Conservation (phyloP, 2,329 filamentous ascomycete genomes). For the Phaeophleospora eucalypticola region DNA sequence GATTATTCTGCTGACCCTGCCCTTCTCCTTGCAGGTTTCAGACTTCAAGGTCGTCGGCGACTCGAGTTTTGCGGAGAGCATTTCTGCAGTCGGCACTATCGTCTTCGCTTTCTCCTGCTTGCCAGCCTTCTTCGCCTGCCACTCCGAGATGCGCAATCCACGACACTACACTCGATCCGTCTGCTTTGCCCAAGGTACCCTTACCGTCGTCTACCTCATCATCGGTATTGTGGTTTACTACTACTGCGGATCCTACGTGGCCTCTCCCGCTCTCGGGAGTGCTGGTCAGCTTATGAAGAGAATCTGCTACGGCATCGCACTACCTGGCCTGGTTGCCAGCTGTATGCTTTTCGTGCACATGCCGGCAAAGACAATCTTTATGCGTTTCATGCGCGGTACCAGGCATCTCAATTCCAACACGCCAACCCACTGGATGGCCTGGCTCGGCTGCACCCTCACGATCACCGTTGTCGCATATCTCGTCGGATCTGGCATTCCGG, state of each 20-base stretch:
- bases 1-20: too few species aligned
- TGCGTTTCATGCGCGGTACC: conserved; percentile 25
- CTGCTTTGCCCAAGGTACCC: conserved; percentile 24
- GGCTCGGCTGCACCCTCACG: conserved; percentile 17
- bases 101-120: conserved; percentile 40
- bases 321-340: conserved; percentile 22
- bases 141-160: conserved; percentile 38
- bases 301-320: conserved; percentile 40
- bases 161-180: conserved; percentile 33
- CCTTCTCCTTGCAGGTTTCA: conserved; percentile 14
- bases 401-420: conserved; percentile 22
- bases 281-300: conserved; percentile 44
- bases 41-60: conserved; percentile 29
- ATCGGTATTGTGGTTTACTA: conserved; percentile 44
- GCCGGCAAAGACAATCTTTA: conserved; percentile 27
- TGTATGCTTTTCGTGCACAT: conserved; percentile 23
- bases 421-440: conserved; percentile 21
- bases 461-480: conserved; percentile 23
- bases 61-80: conserved; percentile 47
- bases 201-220: conserved; percentile 32
- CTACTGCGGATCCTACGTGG: conserved; percentile 46
- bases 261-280: conserved; percentile 46
- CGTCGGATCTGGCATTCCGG: conserved; percentile 23
- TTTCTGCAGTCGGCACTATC: conserved; percentile 55
- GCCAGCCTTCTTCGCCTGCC: conserved; percentile 37